phyloP scores from a whole-genome alignment of 164 flowering plant species.

The Cinnamomum chago region DNA sequence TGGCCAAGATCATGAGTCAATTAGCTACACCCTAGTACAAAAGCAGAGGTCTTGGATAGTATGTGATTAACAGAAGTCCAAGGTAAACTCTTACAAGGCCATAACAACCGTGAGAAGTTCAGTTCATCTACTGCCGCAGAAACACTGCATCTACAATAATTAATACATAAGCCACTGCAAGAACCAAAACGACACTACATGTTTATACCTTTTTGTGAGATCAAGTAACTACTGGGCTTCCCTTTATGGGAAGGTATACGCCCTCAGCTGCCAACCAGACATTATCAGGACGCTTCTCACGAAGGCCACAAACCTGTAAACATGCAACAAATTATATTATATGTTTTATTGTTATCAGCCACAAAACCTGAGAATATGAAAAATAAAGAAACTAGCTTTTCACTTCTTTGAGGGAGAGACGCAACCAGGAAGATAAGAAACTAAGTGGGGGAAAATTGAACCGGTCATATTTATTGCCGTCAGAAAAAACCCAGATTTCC shows the following conservation, averaged over 20 bases:
- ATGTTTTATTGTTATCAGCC: no score
- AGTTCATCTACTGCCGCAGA: background rate
- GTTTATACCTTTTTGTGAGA: background rate
- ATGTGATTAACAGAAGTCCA: no score
- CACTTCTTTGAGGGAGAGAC: no score
- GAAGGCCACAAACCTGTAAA: conserved; percentile 81
- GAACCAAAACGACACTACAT: background rate
- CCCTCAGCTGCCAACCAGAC: conserved; percentile 97
- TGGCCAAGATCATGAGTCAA: no score
- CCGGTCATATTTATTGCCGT: no score
- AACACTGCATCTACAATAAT: background rate
- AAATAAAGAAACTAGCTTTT: no score
- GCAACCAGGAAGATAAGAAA: no score
- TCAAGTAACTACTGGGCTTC: conserved; percentile 35
- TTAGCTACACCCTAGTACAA: no score
- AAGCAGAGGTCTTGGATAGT: no score
- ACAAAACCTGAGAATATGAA: no score
- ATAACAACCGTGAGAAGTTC: background rate
- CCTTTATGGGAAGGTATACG: conserved; percentile 67
- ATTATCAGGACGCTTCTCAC: conserved; percentile 84
- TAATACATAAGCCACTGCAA: background rate
- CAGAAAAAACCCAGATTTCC: no score
- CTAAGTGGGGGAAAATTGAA: no score
- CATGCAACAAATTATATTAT: background rate
- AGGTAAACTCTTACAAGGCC: background rate